Evolutionary conservation across 139 green algal species (phyloP), one percentile per base, ranked within the genome.

Genomic region (Coelastrella sp.): DNA sequence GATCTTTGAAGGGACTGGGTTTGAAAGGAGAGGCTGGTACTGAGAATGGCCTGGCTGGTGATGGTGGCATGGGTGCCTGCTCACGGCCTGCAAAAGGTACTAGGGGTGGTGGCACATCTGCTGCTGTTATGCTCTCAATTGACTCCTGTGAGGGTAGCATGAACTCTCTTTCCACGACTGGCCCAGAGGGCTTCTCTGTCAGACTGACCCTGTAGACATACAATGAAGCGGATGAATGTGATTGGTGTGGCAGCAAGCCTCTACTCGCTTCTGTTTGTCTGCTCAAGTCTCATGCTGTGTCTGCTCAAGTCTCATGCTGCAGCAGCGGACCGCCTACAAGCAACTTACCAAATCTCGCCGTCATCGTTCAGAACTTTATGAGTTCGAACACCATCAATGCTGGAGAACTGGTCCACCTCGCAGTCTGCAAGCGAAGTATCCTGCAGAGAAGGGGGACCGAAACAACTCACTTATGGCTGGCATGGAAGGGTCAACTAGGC

Each of bases 1-100:
- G 82, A 41, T 87, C 82, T 71, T 87, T 87, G 37, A 83, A 74
- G 40, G 82, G 82, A 25, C 27, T 60, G 3, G 82, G 82, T 57
- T 87, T 87, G 40, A 73, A 13, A 21, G 82, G 82, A 30, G 32
- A 63, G 27, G 82, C 53, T 32, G 48, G 43, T 23, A 72, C n/a
- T 27, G 48, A 38, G 40, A 86, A 86, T 19, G 80, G 80, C 50
- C 72, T 79, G 7, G 80, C 80, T 27, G 80, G 80, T 38, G 19
- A 45, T 2, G 80, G 80, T 23, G 80, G 50, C 80, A 86, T 79
- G 25, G 80, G 40, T 63, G 76, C 76, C 41, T 71, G 48, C 30
- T 80, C 67, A 9, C 45, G 45, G 67, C 80, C 80, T 27, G 80
- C 80, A 45, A 86, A 80, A 25, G 80, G 80, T 50, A 73, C 35